A percentile compares a stretch with the other conserved stretches of the same genome.
Evolutionary conservation across 1,139 yeast genomes (phyloP).

Genomic region (Lodderomyces elongisporus): DNA sequence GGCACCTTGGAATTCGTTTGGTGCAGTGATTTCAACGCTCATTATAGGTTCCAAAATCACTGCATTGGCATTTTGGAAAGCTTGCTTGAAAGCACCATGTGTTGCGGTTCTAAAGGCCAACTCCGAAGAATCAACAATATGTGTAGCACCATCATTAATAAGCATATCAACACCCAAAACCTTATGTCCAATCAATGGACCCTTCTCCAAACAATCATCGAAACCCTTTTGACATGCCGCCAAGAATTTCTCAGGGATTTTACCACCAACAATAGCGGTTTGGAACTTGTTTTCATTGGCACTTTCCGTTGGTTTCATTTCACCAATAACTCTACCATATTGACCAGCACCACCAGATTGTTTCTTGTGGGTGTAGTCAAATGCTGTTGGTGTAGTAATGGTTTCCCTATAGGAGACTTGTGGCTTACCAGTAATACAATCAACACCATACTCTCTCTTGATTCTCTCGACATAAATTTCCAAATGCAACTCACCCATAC

Average conservation of each 20-base stretch:
- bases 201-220: slow-evolving; percentile 91
- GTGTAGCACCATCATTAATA: slow-evolving; percentile 95
- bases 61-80: slow-evolving; percentile 79
- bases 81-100: slow-evolving; percentile 85
- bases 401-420: slow-evolving; percentile 98
- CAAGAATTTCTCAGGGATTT: slow-evolving; percentile 90
- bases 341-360: slow-evolving; percentile 99
- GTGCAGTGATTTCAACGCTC: slow-evolving; percentile 91
- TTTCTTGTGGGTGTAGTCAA: slow-evolving; percentile 93
- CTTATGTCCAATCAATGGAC: slow-evolving; percentile 92
- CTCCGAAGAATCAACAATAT: slow-evolving; percentile 95
- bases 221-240: slow-evolving; percentile 95
- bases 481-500: slow-evolving; percentile 97
- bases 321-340: slow-evolving; percentile 94
- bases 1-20: slow-evolving; percentile 91
- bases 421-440: slow-evolving; percentile 93
- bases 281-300: slow-evolving; percentile 73
- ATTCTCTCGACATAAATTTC: slow-evolving; percentile 97
- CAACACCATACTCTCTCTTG: slow-evolving; percentile 95
- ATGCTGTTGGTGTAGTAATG: slow-evolving; percentile 64
- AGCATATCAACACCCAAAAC: slow-evolving; percentile 92
- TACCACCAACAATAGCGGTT: slow-evolving; percentile 93
- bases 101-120: slow-evolving; percentile 93
- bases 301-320: slow-evolving; percentile 59
- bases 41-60: slow-evolving; percentile 93